Percentiles rank a stretch among this genome's conserved stretches.
Conservation (phyloP, 441 rosid species). For the Gossypium davidsonii region DNA sequence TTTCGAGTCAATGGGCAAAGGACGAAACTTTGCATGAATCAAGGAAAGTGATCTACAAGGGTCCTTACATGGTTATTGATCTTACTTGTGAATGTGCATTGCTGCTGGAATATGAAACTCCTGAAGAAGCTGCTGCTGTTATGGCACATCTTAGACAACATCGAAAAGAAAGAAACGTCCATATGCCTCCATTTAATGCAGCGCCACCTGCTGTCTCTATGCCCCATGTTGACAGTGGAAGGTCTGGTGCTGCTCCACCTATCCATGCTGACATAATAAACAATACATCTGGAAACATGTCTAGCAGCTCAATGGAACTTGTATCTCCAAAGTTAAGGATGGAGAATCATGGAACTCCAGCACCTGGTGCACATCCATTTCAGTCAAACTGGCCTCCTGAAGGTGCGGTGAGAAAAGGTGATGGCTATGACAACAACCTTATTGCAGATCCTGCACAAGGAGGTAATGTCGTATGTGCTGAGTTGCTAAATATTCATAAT, state of each 20-base stretch:
- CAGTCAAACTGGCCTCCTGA: constrained; percentile 43
- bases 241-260: constrained; percentile 40
- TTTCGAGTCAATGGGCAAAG: constrained; percentile 79
- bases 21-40: constrained; percentile 86
- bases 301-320: constrained; percentile 57
- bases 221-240: constrained; percentile 51
- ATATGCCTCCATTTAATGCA: constrained; percentile 31
- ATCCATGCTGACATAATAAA: constrained; percentile 32
- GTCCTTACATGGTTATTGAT: constrained; percentile 74
- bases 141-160: constrained; percentile 78
- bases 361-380: constrained; percentile 40
- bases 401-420: constrained; percentile 23
- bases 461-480: constrained; percentile 27
- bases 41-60: constrained; percentile 66
- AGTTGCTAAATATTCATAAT: background rate
- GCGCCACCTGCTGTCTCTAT: constrained; percentile 38
- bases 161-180: constrained; percentile 56
- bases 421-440: constrained; percentile 18
- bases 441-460: constrained; percentile 39
- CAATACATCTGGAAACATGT: constrained; percentile 33
- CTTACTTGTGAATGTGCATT: constrained; percentile 73
- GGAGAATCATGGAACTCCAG: constrained; percentile 39
- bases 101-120: constrained; percentile 84
- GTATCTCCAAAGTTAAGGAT: constrained; percentile 53
- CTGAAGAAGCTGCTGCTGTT: constrained; percentile 81